These are phyloP conservation scores for Erodium texanum DNA, from an alignment of 441 rosid species.

Conservation along the genomic window DNA sequence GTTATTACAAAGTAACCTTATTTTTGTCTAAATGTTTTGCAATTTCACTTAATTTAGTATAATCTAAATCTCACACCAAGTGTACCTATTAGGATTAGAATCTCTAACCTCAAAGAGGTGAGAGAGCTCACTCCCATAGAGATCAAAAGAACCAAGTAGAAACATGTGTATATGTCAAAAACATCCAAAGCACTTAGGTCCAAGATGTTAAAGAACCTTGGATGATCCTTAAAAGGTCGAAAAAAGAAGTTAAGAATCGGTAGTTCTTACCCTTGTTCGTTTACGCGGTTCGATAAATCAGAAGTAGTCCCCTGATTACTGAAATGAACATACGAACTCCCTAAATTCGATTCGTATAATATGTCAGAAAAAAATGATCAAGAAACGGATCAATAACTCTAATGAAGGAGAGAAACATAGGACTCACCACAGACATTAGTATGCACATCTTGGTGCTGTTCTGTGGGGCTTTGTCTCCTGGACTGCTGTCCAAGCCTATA, in stretches of 20 bases:
- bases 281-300: constrained; percentile 29
- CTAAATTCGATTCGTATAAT: constrained; percentile 19
- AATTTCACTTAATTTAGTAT: background rate
- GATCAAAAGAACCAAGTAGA: no score
- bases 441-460: constrained; percentile 27
- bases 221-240: background rate
- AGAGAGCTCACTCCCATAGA: no score
- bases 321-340: constrained; percentile 46
- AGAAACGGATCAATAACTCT: background rate
- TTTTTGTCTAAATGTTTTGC: background rate
- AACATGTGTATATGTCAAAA: no score
- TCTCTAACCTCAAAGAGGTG: no score
- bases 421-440: constrained; percentile 30
- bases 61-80: no score
- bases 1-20: no score
- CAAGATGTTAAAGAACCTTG: no score
- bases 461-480: constrained; percentile 30
- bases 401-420: background rate
- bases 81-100: no score
- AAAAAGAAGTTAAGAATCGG: no score
- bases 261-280: constrained; percentile 33
- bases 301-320: constrained; percentile 26
- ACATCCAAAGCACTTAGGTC: no score
- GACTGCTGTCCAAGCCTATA: constrained; percentile 72
- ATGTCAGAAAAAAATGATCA: background rate